phyloP scores from a whole-genome alignment of 345 rosid genomes.

The Physaria fendleri region DNA sequence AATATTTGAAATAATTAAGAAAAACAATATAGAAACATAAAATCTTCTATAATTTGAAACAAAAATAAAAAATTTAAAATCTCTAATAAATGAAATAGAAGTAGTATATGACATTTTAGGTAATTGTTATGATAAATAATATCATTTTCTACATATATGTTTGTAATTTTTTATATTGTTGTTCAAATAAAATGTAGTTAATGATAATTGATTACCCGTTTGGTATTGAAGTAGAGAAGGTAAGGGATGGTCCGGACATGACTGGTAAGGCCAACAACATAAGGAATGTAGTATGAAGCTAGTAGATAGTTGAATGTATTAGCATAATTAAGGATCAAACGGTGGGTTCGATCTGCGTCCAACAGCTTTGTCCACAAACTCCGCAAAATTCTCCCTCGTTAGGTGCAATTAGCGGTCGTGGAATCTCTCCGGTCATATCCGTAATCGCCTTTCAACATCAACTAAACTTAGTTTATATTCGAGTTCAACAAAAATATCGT shows the following conservation, averaged over 20 bases:
- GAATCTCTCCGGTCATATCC: conserved; percentile 45
- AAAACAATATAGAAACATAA: too few relatives aligned
- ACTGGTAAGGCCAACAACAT: conserved; percentile 60
- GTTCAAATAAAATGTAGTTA: too few relatives aligned
- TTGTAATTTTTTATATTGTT: too few relatives aligned
- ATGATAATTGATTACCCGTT: conserved; percentile 31
- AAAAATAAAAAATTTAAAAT: too few relatives aligned
- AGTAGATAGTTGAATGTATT: conserved; percentile 45
- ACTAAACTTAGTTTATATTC: background rate
- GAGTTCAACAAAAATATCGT: too few relatives aligned
- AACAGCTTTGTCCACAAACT: conserved; percentile 39
- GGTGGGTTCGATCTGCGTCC: conserved; percentile 48
- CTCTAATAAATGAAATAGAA: too few relatives aligned
- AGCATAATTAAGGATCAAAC: conserved; percentile 59
- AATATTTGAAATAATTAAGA: too few relatives aligned
- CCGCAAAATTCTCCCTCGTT: conserved; percentile 36
- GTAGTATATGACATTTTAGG: too few relatives aligned
- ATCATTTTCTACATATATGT: too few relatives aligned
- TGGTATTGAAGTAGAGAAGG: conserved; percentile 31
- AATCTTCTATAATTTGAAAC: too few relatives aligned
- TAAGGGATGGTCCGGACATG: conserved; percentile 59
- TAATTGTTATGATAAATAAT: too few relatives aligned
- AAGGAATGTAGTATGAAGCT: conserved; percentile 54
- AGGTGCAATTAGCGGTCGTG: conserved; percentile 51
- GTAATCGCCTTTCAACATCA: conserved; percentile 44